Percentiles rank a stretch among this genome's conserved stretches.
Conservation (phyloP, 345 rosid species). For the Pseudoturritis turrita region DNA sequence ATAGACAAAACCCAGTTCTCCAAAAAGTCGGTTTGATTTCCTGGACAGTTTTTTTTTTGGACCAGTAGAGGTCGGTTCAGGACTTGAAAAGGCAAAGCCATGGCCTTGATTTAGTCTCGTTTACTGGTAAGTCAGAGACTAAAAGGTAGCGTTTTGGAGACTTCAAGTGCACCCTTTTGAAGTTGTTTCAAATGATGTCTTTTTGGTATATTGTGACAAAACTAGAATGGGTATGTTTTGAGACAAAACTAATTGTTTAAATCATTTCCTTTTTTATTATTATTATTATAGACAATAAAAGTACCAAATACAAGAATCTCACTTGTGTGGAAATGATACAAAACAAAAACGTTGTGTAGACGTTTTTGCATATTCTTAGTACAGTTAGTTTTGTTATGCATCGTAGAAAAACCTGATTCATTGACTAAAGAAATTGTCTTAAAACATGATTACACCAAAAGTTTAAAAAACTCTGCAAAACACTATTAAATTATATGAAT, state of each 20-base stretch:
- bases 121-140: conserved; percentile 7
- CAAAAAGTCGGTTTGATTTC: neutral
- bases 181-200: neutral
- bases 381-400: neutral
- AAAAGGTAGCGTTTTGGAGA: conserved; percentile 4
- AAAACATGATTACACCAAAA: too few relatives aligned
- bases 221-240: conserved; percentile 12
- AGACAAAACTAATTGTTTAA: conserved; percentile 16
- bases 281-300: neutral
- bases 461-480: too few relatives aligned
- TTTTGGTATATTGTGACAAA: conserved; percentile 20
- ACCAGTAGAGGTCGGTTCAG: conserved; percentile 11
- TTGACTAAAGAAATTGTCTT: too few relatives aligned
- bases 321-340: neutral
- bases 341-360: neutral
- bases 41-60: neutral
- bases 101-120: conserved; percentile 2
- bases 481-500: too few relatives aligned
- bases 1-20: conserved; percentile 13
- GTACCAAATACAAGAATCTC: neutral
- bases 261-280: neutral
- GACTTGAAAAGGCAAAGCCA: conserved; percentile 4
- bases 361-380: neutral
- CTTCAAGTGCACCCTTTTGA: conserved; percentile 22
- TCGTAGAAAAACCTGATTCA: neutral